Evolutionary conservation across 345 rosid genomes (phyloP).

Genomic region (Crucihimalaya himalaica): DNA sequence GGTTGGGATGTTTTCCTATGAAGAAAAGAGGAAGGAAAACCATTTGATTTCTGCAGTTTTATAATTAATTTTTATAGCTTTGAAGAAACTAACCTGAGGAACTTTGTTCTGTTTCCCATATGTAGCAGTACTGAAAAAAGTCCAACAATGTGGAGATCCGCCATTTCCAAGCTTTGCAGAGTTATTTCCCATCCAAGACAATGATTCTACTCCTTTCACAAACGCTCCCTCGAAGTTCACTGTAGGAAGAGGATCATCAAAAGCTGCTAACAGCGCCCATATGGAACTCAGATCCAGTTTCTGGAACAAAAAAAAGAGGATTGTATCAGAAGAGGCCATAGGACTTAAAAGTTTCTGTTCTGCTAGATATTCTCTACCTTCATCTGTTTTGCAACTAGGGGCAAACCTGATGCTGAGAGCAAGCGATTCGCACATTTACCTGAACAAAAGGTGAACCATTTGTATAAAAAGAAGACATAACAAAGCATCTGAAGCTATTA

Average conservation of each 20-base stretch:
- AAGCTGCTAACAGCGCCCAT: conserved; percentile 94
- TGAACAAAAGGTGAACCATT: conserved; percentile 37
- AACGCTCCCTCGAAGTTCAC: conserved; percentile 80
- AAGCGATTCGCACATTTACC: conserved; percentile 95
- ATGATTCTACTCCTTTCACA: conserved; percentile 75
- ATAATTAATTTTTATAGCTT: neutral
- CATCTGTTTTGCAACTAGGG: conserved; percentile 86
- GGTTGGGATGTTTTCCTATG: conserved; percentile 77
- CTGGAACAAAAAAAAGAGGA: conserved; percentile 38
- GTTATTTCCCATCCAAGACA: conserved; percentile 96
- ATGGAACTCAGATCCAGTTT: conserved; percentile 75
- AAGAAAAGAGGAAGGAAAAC: neutral
- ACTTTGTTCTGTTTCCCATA: conserved; percentile 86
- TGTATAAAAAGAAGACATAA: neutral
- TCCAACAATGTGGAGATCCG: conserved; percentile 65
- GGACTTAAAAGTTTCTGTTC: neutral
- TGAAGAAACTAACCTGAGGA: conserved; percentile 63
- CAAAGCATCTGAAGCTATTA: conserved; percentile 8
- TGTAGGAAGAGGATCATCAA: conserved; percentile 79
- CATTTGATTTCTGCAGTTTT: neutral
- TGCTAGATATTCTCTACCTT: conserved; percentile 52
- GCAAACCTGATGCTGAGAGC: conserved; percentile 85
- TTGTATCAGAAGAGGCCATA: conserved; percentile 11
- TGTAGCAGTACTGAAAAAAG: conserved; percentile 79
- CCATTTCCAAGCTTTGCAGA: conserved; percentile 57